Evolutionary conservation across 2,329 filamentous ascomycete species (phyloP).

Genomic region (Aspergillus jensenii): DNA sequence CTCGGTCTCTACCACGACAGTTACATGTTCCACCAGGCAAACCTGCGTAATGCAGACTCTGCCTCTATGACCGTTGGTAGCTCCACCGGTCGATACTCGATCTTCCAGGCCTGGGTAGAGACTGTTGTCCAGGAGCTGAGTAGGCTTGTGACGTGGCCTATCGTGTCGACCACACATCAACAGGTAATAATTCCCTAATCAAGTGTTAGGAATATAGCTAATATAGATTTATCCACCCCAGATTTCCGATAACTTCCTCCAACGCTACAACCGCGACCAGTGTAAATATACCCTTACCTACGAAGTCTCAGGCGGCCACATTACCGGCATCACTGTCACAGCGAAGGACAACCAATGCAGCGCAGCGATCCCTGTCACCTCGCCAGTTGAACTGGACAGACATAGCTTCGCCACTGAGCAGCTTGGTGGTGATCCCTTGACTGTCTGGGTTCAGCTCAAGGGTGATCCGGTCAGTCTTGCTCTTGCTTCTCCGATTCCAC

Average conservation of each 20-base stretch:
- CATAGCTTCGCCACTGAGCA: constrained; percentile 51
- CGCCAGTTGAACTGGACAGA: constrained; percentile 47
- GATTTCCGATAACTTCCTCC: constrained; percentile 51
- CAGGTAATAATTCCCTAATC: constrained; percentile 38
- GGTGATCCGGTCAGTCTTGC: constrained; percentile 48
- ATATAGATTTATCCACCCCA: constrained; percentile 6
- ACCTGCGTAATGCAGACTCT: constrained; percentile 54
- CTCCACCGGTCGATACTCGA: constrained; percentile 47
- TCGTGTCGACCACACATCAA: constrained; percentile 57
- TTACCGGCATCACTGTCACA: constrained; percentile 52
- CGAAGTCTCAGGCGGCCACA: constrained; percentile 44
- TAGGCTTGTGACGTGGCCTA: constrained; percentile 54
- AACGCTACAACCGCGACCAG: constrained; percentile 54
- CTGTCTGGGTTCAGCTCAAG: constrained; percentile 51
- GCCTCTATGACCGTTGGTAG: constrained; percentile 50
- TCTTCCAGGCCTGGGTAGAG: constrained; percentile 60
- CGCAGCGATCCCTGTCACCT: constrained; percentile 55
- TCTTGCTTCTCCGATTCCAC: constrained; percentile 37
- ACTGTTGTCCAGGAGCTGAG: constrained; percentile 54
- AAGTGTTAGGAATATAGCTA: background rate
- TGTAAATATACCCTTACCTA: constrained; percentile 53
- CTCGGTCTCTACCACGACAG: constrained; percentile 56
- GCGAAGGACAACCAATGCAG: constrained; percentile 52
- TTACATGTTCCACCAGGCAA: constrained; percentile 67
- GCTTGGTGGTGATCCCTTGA: constrained; percentile 54